Evolutionary conservation across 2,329 filamentous ascomycete genomes (phyloP).

Genomic region (Phialocephala subalpina): DNA sequence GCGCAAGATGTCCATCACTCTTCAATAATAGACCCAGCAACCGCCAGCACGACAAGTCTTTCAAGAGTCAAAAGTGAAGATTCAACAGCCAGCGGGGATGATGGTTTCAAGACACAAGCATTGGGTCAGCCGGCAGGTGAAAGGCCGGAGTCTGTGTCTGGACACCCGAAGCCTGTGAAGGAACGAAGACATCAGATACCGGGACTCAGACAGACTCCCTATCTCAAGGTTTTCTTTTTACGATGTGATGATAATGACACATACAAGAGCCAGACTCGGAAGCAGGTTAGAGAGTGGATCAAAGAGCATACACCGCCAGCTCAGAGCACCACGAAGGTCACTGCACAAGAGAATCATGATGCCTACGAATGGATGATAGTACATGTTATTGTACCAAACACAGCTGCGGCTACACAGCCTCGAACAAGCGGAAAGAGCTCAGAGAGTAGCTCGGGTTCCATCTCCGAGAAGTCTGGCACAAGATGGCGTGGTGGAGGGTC

Average conservation of each 20-base stretch:
- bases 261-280: slow-evolving; percentile 83
- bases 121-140: slow-evolving; percentile 50
- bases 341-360: slow-evolving; percentile 89
- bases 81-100: slow-evolving; percentile 51
- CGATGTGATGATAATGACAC: slow-evolving; percentile 95
- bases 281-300: slow-evolving; percentile 89
- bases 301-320: slow-evolving; percentile 74
- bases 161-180: slow-evolving; percentile 46
- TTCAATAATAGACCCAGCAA: slow-evolving; percentile 45
- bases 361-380: slow-evolving; percentile 95
- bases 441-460: slow-evolving; percentile 57
- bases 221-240: slow-evolving; percentile 88
- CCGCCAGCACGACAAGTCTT: slow-evolving; percentile 43
- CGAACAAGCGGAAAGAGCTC: slow-evolving; percentile 63
- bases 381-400: slow-evolving; percentile 91
- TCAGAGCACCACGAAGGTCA: slow-evolving; percentile 60
- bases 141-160: slow-evolving; percentile 34
- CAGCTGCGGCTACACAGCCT: slow-evolving; percentile 80
- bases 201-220: slow-evolving; percentile 89
- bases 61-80: slow-evolving; percentile 47
- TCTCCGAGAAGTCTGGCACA: slow-evolving; percentile 68
- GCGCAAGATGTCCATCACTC: slow-evolving; percentile 52
- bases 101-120: slow-evolving; percentile 68
- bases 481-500: slow-evolving; percentile 82
- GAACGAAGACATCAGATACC: slow-evolving; percentile 92